These are phyloP conservation scores for Hymenoscyphus fraxineus DNA, from an alignment of 2,329 filamentous ascomycete genomes.

Conservation along the genomic window DNA sequence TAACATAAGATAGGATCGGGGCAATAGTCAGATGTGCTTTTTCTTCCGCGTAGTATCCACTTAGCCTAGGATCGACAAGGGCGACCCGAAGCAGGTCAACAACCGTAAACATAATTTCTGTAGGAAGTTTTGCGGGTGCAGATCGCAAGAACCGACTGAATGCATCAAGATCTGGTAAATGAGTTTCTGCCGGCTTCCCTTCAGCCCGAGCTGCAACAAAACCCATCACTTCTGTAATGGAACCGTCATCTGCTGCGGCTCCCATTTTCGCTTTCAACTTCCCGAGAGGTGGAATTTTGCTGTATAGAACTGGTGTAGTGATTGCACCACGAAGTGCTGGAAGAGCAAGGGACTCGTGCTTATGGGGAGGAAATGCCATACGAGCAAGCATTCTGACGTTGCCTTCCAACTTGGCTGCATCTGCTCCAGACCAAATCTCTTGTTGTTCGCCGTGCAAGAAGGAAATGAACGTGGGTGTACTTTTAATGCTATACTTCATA, in stretches of 20 bases:
- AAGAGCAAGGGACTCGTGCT: constrained; percentile 67
- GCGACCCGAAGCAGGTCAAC: constrained; percentile 81
- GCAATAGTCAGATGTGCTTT: constrained; percentile 58
- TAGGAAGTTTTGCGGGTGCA: constrained; percentile 52
- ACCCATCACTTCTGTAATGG: constrained; percentile 60
- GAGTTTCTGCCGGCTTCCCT: constrained; percentile 58
- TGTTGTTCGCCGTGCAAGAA: constrained; percentile 73
- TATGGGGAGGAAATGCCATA: constrained; percentile 72
- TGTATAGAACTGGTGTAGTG: constrained; percentile 62
- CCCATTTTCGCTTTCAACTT: constrained; percentile 82
- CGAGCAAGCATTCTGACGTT: constrained; percentile 72
- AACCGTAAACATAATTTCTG: constrained; percentile 69
- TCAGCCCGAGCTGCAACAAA: constrained; percentile 65
- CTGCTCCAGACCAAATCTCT: constrained; percentile 77
- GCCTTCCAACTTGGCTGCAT: constrained; percentile 61
- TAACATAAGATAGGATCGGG: constrained; percentile 58
- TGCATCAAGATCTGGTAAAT: constrained; percentile 65
- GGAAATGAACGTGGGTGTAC: constrained; percentile 86
- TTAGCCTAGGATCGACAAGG: constrained; percentile 72
- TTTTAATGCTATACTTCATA: constrained; percentile 62
- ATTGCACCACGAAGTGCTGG: constrained; percentile 64
- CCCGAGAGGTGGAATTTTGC: constrained; percentile 74
- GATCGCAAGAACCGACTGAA: constrained; percentile 60
- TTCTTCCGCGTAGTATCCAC: constrained; percentile 80
- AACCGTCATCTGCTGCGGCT: constrained; percentile 50